A percentile compares a stretch with the other conserved stretches of the same genome.
Conservation (phyloP, 2,329 filamentous ascomycete species). For the Coleophoma eucalyptorum region DNA sequence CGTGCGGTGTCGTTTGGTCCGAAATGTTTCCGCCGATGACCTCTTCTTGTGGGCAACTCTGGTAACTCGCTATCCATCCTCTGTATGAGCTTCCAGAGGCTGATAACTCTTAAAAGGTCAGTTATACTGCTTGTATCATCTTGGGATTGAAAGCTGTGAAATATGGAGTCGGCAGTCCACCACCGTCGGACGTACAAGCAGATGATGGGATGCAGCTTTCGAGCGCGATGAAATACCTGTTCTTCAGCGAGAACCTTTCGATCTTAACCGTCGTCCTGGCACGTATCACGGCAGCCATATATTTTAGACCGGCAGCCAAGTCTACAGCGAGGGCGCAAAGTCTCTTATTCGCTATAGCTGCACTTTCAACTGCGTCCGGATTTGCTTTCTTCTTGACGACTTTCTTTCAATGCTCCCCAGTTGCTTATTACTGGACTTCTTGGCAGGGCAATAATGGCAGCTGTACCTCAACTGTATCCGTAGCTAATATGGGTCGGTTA, state of each 20-base stretch:
- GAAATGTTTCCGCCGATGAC: constrained; percentile 2
- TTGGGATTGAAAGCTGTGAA: constrained; percentile 1
- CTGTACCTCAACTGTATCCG: constrained; percentile 36
- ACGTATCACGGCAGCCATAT: constrained; percentile 32
- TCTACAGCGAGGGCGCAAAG: not conserved
- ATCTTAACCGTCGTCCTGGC: constrained; percentile 34
- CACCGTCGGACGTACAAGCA: not conserved
- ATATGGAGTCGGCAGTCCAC: constrained; percentile 1
- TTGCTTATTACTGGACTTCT: constrained; percentile 44
- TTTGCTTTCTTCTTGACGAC: constrained; percentile 40
- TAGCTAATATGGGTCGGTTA: constrained; percentile 38
- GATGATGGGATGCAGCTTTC: not conserved
- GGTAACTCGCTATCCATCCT: not conserved
- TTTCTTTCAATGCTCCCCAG: constrained; percentile 44
- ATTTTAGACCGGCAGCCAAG: constrained; percentile 21
- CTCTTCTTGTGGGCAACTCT: constrained; percentile 6
- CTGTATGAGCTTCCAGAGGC: too few species aligned
- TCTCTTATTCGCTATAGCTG: constrained; percentile 29
- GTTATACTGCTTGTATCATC: constrained; percentile 1
- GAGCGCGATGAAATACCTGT: constrained; percentile 3
- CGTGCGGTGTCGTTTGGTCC: not conserved
- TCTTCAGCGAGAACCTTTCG: constrained; percentile 27
- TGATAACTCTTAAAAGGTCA: too few species aligned
- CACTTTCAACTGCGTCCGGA: constrained; percentile 28
- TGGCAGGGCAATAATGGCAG: constrained; percentile 29